These are phyloP conservation scores for Daldinia sp. DNA, from an alignment of 2,329 filamentous ascomycete genomes.

Conservation along the genomic window DNA sequence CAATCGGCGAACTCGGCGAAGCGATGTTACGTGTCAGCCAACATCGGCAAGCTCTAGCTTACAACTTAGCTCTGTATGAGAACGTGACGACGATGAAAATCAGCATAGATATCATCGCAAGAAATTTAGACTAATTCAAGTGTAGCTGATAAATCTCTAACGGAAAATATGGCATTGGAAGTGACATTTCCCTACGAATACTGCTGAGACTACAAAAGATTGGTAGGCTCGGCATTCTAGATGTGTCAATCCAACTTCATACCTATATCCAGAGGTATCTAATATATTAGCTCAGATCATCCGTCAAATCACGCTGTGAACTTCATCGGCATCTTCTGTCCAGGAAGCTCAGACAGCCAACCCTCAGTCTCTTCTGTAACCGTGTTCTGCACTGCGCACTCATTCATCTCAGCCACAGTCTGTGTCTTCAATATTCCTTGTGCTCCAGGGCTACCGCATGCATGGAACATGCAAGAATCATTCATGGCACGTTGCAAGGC, in stretches of 20 bases:
- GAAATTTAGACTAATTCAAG: too few species aligned
- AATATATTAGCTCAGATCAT: too few species aligned
- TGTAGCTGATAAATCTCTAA: too few species aligned
- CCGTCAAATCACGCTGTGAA: background rate
- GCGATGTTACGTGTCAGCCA: background rate
- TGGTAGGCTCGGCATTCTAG: too few species aligned
- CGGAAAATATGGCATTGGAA: too few species aligned
- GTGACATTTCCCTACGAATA: too few species aligned
- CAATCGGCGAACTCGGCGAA: background rate
- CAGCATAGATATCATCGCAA: too few species aligned
- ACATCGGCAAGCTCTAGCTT: background rate
- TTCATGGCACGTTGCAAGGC: slow-evolving; percentile 43
- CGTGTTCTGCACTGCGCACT: slow-evolving; percentile 43
- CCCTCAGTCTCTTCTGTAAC: slow-evolving; percentile 47
- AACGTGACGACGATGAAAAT: too few species aligned
- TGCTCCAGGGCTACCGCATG: slow-evolving; percentile 44
- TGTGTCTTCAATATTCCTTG: slow-evolving; percentile 45
- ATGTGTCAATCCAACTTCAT: background rate
- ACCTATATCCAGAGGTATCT: background rate
- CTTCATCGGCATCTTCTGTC: slow-evolving; percentile 12
- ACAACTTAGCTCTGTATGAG: background rate
- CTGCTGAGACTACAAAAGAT: too few species aligned
- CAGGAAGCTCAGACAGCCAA: slow-evolving; percentile 23
- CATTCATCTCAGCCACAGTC: slow-evolving; percentile 46
- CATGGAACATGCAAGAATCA: slow-evolving; percentile 49